Conservation (phyloP, 1,139 yeast species). For the Candida gigantensis region DNA sequence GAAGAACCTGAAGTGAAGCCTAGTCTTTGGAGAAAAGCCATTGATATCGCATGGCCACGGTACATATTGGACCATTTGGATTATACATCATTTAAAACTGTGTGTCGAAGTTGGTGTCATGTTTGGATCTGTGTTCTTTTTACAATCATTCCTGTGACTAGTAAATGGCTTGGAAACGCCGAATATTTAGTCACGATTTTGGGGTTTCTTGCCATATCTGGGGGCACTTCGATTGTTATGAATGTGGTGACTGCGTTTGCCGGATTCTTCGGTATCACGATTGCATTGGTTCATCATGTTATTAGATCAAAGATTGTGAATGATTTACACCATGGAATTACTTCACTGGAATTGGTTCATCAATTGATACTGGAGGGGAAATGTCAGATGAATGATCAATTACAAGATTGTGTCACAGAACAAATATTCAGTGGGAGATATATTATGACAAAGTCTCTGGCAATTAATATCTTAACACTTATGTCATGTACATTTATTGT, state of each 20-base stretch:
- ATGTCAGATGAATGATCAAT: conserved; percentile 25
- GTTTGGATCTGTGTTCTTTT: conserved; percentile 30
- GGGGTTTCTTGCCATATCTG: conserved; percentile 29
- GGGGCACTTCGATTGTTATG: conserved; percentile 28
- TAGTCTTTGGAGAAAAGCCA: conserved; percentile 17
- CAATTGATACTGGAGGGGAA: conserved; percentile 27
- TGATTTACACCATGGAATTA: conserved; percentile 27
- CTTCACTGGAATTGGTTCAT: conserved; percentile 19
- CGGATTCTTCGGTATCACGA: conserved; percentile 19
- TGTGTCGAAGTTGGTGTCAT: conserved; percentile 30
- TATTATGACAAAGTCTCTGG: conserved; percentile 28
- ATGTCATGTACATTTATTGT: conserved; percentile 25
- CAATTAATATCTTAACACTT: conserved; percentile 27
- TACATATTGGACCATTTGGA: conserved; percentile 30
- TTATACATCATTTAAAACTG: conserved; percentile 26
- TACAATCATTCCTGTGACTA: conserved; percentile 25
- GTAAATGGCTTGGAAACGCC: conserved; percentile 33
- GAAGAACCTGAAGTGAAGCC: conserved; percentile 12
- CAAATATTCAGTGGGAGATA: conserved; percentile 32
- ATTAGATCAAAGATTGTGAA: conserved; percentile 29
- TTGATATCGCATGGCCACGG: conserved; percentile 21
- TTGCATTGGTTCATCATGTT: conserved; percentile 28
- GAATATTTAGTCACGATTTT: conserved; percentile 31
- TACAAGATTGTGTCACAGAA: conserved; percentile 20
- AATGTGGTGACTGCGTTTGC: conserved; percentile 20